These are phyloP conservation scores for Gossypium turneri DNA, from an alignment of 345 rosid genomes.

Conservation along the genomic window DNA sequence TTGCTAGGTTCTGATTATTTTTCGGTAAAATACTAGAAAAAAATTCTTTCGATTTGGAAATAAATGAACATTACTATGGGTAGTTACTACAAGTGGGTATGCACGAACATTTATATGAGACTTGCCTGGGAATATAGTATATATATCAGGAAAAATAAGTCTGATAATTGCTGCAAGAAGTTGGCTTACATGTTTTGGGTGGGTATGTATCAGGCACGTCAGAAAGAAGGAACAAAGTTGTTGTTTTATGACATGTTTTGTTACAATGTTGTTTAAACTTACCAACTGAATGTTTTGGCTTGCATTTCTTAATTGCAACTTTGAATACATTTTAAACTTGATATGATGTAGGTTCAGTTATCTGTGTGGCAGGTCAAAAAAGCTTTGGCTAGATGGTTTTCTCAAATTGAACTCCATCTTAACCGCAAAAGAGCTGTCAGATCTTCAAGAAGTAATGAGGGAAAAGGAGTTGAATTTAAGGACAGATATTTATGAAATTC, in stretches of 20 bases:
- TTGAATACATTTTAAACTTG: background rate
- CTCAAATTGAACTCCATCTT: conserved; percentile 51
- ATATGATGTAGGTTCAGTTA: background rate
- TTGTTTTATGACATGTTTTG: background rate
- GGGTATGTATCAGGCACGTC: background rate
- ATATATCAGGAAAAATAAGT: background rate
- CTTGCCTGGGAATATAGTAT: background rate
- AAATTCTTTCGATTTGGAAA: background rate
- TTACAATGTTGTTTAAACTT: background rate
- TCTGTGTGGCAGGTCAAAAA: conserved; percentile 60
- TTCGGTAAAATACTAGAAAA: background rate
- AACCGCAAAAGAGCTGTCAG: conserved; percentile 78
- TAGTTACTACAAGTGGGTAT: background rate
- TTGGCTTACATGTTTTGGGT: background rate
- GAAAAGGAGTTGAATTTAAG: conserved; percentile 87
- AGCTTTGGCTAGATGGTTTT: conserved; percentile 92
- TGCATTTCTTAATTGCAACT: background rate
- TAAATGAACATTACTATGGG: background rate
- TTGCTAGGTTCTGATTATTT: background rate
- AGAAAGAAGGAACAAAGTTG: background rate
- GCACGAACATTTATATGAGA: background rate
- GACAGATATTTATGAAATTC: conserved; percentile 96
- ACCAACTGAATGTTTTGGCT: background rate
- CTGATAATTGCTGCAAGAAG: background rate
- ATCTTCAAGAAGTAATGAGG: conserved; percentile 95